Conservation (phyloP, 2,329 filamentous ascomycete species). For the Neonectria coccinea region DNA sequence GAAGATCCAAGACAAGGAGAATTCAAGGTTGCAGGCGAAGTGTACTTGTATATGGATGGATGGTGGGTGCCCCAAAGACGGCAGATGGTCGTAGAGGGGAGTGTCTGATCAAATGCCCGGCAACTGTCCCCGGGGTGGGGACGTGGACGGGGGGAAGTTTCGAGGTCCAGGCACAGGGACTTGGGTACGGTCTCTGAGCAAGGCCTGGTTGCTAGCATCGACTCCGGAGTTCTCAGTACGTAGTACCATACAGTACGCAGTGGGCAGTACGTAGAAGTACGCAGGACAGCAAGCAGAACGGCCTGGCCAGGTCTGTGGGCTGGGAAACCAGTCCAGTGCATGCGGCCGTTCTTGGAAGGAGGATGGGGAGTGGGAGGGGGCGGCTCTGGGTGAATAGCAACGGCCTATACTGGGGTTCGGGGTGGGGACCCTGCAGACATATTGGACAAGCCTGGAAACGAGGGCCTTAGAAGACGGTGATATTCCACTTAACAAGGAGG, state of each 20-base stretch:
- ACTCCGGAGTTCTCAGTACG: constrained; percentile 44
- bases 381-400: constrained; percentile 43
- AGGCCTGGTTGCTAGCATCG: constrained; percentile 40
- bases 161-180: constrained; percentile 55
- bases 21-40: constrained; percentile 56
- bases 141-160: constrained; percentile 51
- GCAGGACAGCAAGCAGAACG: constrained; percentile 40
- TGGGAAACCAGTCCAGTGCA: constrained; percentile 52
- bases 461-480: constrained; percentile 38
- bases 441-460: constrained; percentile 37
- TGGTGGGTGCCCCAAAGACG: constrained; percentile 54
- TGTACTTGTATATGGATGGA: constrained; percentile 62
- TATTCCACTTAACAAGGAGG: constrained; percentile 29
- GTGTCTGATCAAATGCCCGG: constrained; percentile 62
- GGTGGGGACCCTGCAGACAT: constrained; percentile 40
- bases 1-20: constrained; percentile 33
- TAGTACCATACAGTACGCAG: constrained; percentile 28
- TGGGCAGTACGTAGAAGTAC: constrained; percentile 25
- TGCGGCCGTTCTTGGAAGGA: constrained; percentile 64
- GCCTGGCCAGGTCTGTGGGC: constrained; percentile 43
- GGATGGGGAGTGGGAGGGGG: constrained; percentile 49
- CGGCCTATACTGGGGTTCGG: constrained; percentile 41
- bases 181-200: constrained; percentile 46
- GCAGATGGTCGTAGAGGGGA: constrained; percentile 62
- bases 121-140: constrained; percentile 62